Conservation (phyloP, 2,329 filamentous ascomycete species). For the Fusarium brevicatenulatum region DNA sequence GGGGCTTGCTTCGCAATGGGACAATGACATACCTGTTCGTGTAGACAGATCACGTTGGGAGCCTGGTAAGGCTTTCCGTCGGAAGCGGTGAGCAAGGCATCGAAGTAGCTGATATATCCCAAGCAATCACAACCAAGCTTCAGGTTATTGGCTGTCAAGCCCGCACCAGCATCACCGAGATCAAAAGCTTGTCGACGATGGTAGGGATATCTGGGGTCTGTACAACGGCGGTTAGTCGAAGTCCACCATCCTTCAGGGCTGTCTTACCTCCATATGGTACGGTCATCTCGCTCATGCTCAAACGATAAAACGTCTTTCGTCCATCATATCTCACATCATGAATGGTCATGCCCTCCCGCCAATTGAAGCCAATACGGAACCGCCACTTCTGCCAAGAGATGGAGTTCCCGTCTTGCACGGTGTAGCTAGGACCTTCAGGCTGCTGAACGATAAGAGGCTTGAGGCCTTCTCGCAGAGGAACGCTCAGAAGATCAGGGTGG, state of each 20-base stretch:
- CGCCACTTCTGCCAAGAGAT: constrained; percentile 74
- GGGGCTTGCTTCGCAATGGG: fast-evolving
- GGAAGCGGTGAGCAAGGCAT: background rate
- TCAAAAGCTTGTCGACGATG: constrained; percentile 78
- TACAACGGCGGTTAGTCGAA: fast-evolving
- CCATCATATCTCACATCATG: constrained; percentile 75
- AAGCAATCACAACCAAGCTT: background rate
- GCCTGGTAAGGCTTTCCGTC: constrained; percentile 43
- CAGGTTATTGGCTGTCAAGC: constrained; percentile 66
- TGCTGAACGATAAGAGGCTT: constrained; percentile 80
- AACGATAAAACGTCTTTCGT: constrained; percentile 71
- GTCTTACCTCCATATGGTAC: constrained; percentile 55
- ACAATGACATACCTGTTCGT: constrained; percentile 58
- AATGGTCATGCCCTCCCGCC: constrained; percentile 75
- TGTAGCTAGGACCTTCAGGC: constrained; percentile 74
- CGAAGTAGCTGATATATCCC: constrained; percentile 57
- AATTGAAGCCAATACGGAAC: constrained; percentile 76
- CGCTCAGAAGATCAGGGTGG: constrained; percentile 61
- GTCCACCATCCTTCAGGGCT: too few species aligned
- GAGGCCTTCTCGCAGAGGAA: constrained; percentile 60
- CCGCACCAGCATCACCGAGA: constrained; percentile 75
- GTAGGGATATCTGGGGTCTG: constrained; percentile 65
- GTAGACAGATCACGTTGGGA: constrained; percentile 71
- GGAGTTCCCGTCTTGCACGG: constrained; percentile 56
- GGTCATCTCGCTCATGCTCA: constrained; percentile 76